Percentiles rank a stretch among this genome's conserved stretches.
Evolutionary conservation across 2,329 filamentous ascomycete genomes (phyloP).

Genomic region (Aspergillus arachidicola): DNA sequence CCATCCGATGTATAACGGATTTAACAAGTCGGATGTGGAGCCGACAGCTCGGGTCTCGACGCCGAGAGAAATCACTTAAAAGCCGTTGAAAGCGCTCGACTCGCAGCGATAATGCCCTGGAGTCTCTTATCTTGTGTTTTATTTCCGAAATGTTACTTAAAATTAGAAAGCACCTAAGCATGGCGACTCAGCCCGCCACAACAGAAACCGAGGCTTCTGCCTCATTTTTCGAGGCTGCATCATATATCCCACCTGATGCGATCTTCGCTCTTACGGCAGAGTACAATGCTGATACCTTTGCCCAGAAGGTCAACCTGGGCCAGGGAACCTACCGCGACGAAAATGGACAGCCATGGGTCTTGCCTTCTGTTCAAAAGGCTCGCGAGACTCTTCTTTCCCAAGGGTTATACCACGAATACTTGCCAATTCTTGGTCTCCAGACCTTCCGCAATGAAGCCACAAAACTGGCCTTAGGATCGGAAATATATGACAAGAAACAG

Average conservation of each 20-base stretch:
- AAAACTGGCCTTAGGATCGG: conserved; percentile 74
- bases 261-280: conserved; percentile 29
- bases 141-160: neutral
- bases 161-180: neutral
- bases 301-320: conserved; percentile 87
- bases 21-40: neutral
- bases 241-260: conserved; percentile 24
- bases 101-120: neutral
- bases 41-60: neutral
- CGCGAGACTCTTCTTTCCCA: conserved; percentile 57
- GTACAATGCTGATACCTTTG: conserved; percentile 70
- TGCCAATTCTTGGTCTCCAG: conserved; percentile 83
- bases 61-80: neutral
- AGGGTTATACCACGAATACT: conserved; percentile 87
- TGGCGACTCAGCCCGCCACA: neutral
- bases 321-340: conserved; percentile 91
- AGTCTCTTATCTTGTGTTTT: no score
- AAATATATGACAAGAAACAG: conserved; percentile 9
- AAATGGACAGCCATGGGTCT: conserved; percentile 89
- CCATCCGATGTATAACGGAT: neutral
- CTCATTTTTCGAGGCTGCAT: conserved; percentile 23
- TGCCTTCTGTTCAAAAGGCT: conserved; percentile 75
- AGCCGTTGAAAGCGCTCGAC: neutral
- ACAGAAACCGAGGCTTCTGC: neutral
- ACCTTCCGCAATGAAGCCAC: conserved; percentile 82